Conservation (phyloP, 306 rosid genomes). For the Crotalaria pallida region DNA sequence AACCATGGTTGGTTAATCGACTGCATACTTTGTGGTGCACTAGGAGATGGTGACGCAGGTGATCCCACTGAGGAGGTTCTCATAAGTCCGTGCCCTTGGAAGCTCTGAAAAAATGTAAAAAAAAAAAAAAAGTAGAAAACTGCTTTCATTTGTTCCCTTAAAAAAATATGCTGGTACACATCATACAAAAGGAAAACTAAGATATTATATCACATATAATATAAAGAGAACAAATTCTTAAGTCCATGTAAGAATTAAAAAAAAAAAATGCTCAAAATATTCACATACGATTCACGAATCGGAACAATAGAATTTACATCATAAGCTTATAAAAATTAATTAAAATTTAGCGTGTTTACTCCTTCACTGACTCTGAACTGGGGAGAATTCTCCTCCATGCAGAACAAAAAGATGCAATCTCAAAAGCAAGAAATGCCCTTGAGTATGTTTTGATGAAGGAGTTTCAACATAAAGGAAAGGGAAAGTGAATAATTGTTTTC, state of each 20-base stretch:
- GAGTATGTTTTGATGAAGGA: background rate
- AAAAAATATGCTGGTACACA: background rate
- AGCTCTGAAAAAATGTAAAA: conserved; percentile 44
- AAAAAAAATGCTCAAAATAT: background rate
- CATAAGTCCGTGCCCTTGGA: conserved; percentile 71
- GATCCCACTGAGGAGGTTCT: conserved; percentile 67
- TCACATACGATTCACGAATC: background rate
- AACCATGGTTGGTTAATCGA: conserved; percentile 85
- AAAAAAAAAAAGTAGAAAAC: conserved; percentile 17
- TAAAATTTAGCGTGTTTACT: background rate
- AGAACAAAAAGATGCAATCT: background rate
- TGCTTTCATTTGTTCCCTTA: background rate
- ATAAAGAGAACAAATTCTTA: background rate
- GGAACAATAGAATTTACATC: background rate
- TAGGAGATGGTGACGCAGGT: conserved; percentile 53
- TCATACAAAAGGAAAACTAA: background rate
- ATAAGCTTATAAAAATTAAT: background rate
- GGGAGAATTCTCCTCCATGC: background rate
- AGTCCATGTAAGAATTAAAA: background rate
- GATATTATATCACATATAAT: background rate
- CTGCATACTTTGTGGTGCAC: conserved; percentile 56
- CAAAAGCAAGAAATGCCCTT: background rate
- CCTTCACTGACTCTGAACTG: background rate
- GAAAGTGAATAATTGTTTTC: background rate
- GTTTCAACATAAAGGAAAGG: background rate